Percentiles rank a stretch among this genome's conserved stretches.
These are phyloP conservation scores for Podospora tetraspora DNA, from an alignment of 495 filamentous ascomycete genomes.

Conservation along the genomic window DNA sequence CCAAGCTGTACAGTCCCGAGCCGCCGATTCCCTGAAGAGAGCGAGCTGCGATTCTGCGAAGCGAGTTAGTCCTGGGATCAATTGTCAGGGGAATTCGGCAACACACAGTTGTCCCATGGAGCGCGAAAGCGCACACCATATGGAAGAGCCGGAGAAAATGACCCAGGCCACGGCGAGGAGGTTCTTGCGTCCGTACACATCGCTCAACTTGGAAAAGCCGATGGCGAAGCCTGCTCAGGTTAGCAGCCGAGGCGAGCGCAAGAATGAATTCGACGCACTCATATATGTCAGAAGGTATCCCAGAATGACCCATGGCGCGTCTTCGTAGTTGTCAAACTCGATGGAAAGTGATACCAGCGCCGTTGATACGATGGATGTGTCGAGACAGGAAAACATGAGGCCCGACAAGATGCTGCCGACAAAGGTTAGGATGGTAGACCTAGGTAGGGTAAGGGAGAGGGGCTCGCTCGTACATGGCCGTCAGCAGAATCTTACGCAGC, in stretches of 20 bases:
- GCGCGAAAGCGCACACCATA: slow-evolving; percentile 50
- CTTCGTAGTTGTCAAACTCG: slow-evolving; percentile 47
- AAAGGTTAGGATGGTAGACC: background rate
- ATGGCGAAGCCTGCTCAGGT: slow-evolving; percentile 46
- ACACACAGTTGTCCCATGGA: slow-evolving; percentile 51
- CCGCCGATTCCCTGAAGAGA: slow-evolving; percentile 59
- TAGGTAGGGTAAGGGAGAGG: too few species aligned
- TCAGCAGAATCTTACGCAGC: slow-evolving; percentile 21
- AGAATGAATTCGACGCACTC: slow-evolving; percentile 34
- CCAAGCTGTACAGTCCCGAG: slow-evolving; percentile 53
- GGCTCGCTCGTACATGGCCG: slow-evolving; percentile 18
- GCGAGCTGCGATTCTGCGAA: slow-evolving; percentile 50
- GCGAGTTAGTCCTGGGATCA: background rate
- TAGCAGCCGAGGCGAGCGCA: background rate
- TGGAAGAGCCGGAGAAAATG: slow-evolving; percentile 51
- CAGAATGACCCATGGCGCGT: slow-evolving; percentile 55
- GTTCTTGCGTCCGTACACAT: slow-evolving; percentile 53
- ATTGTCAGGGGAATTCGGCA: too few species aligned
- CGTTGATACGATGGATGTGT: slow-evolving; percentile 60
- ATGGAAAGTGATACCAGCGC: slow-evolving; percentile 56
- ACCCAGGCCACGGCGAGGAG: slow-evolving; percentile 45
- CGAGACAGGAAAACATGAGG: slow-evolving; percentile 56
- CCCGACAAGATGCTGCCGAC: slow-evolving; percentile 46
- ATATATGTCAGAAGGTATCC: slow-evolving; percentile 58
- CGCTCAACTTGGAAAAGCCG: slow-evolving; percentile 55